Conservation (phyloP, 768 basidiomycete species). For the Hemileccinum impolitum region DNA sequence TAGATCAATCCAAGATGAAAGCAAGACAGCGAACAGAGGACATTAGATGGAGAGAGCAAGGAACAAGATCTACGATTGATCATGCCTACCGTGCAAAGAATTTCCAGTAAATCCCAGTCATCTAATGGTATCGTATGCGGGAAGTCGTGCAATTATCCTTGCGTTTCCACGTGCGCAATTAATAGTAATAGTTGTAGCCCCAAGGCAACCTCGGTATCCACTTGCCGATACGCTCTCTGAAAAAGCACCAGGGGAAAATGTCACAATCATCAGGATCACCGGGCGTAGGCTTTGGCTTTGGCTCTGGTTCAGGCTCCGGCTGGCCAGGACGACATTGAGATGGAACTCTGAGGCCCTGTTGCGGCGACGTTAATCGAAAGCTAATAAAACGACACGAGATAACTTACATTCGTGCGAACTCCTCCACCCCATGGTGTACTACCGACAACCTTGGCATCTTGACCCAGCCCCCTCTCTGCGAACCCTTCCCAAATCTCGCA, state of each 20-base stretch:
- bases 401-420: constrained; percentile 60
- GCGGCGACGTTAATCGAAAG: neutral
- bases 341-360: constrained; percentile 42
- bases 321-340: constrained; percentile 34
- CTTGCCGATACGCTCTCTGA: constrained; percentile 12
- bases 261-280: constrained; percentile 33
- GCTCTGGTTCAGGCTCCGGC: constrained; percentile 20
- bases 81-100: constrained; percentile 1
- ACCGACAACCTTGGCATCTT: constrained; percentile 69
- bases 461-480: constrained; percentile 75
- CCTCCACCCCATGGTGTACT: constrained; percentile 94
- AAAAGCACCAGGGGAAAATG: constrained; percentile 24
- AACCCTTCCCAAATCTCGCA: constrained; percentile 89
- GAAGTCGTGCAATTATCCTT: constrained; percentile 7
- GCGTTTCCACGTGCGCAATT: constrained; percentile 10
- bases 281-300: constrained; percentile 29
- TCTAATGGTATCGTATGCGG: constrained; percentile 19
- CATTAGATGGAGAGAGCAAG: neutral
- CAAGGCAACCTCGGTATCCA: constrained; percentile 26
- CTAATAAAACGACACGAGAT: neutral
- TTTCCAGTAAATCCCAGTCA: constrained; percentile 3
- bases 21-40: constrained; percentile 7
- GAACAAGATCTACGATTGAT: neutral
- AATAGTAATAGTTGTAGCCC: constrained; percentile 22
- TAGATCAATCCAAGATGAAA: constrained; percentile 1